Evolutionary conservation across 768 basidiomycete species (phyloP), one percentile per base, ranked within the genome.

Genomic region (Calocybe gangraenosa): DNA sequence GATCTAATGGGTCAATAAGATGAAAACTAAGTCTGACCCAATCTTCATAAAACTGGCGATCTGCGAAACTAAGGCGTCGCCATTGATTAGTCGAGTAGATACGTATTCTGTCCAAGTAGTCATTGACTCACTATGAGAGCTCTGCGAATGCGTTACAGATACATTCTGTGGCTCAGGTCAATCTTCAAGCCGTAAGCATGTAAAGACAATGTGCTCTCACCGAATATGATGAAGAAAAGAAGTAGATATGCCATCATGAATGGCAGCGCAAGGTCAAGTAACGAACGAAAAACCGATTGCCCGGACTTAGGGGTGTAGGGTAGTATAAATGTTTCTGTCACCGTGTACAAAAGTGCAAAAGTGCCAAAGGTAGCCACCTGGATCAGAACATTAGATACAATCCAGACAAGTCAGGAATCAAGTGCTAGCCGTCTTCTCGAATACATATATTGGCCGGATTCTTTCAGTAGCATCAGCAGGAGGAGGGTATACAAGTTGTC

Each of bases 101-200:
- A 36, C 0, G n/a, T 11, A 22, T 19, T n/a, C 6, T 28, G 11
- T 6, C 5, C n/a, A 15, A 34, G 6, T 23, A 18, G 4, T 8
- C 31, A n/a, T 3, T 28, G 6, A 62, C 82, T 59, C 54, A 92
- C 91, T 78, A 86, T 5, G 91, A 91, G 33, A 95, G 70, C 64
- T 97, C 94, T 1, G 94, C 95, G 58, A 97, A 96, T 6, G 76
- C 92, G 57, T 96, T 96, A 64, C 93, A 96, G 46, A 99, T 93
- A 56, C 95, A 96, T 63, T 97, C 95, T 89, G 9, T 33, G 10
- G 17, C 11, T 28, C 25, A 11, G 25, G 25, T 28, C 25, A 28
- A 28, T 28, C 5, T 28, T 28, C n/a, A 28, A 28, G 11, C 11
- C 11, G 11, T 28, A 28, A 11, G 25, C 25, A 28, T 2, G 18